These are phyloP conservation scores for Exsudoporus floridanus DNA, from an alignment of 1,284 basidiomycete species.

Conservation along the genomic window DNA sequence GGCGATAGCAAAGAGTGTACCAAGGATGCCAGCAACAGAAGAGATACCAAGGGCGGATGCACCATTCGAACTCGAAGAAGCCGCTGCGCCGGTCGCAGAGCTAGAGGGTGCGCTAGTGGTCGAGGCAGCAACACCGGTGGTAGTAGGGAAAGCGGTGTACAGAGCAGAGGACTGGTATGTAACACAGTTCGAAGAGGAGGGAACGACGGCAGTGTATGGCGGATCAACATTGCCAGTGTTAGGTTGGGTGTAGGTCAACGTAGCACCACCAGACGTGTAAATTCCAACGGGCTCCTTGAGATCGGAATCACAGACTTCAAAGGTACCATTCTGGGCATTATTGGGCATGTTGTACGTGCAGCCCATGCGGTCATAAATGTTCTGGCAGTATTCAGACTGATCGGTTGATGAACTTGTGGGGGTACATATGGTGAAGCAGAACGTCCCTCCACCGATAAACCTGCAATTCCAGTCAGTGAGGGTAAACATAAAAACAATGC, in stretches of 20 bases:
- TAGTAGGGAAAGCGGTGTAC: conserved; percentile 34
- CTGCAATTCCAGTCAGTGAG: conserved; percentile 30
- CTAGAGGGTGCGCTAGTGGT: no score
- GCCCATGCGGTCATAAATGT: conserved; percentile 64
- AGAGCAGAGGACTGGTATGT: conserved; percentile 54
- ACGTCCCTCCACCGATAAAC: conserved; percentile 57
- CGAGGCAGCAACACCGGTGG: conserved; percentile 9
- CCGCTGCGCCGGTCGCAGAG: conserved; percentile 24
- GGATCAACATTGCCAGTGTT: conserved; percentile 35
- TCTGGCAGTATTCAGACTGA: conserved; percentile 52
- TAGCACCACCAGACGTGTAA: conserved; percentile 23
- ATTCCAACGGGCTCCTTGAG: conserved; percentile 39
- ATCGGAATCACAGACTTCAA: conserved; percentile 63
- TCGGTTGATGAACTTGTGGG: conserved; percentile 46
- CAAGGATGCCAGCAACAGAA: conserved; percentile 39
- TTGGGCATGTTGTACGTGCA: conserved; percentile 70
- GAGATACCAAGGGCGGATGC: conserved; percentile 42
- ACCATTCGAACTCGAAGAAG: conserved; percentile 31
- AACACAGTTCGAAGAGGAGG: conserved; percentile 63
- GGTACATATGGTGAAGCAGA: conserved; percentile 61
- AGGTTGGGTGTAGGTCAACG: conserved; percentile 28
- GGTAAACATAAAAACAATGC: neutral
- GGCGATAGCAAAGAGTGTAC: conserved; percentile 46
- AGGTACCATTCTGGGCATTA: conserved; percentile 52
- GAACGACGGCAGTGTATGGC: conserved; percentile 61